Conservation (phyloP, 2,329 filamentous ascomycete species). For the Pseudogymnoascus sp. region DNA sequence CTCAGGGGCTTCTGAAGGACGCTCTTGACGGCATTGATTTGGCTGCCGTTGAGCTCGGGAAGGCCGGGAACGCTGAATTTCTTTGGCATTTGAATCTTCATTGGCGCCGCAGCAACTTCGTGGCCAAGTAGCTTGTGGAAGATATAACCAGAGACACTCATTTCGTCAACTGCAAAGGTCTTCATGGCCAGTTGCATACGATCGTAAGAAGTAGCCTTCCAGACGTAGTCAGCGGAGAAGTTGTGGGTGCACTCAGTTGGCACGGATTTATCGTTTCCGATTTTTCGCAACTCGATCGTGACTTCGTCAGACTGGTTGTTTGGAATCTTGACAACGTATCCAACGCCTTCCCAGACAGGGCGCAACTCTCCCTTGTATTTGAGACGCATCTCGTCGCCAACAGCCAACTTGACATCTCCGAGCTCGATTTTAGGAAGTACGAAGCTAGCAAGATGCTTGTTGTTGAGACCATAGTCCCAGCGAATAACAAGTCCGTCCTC, state of each 20-base stretch:
- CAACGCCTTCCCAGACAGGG: constrained; percentile 91
- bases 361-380: constrained; percentile 94
- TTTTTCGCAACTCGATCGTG: constrained; percentile 86
- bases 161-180: constrained; percentile 94
- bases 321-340: constrained; percentile 98
- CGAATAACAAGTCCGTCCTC: constrained; percentile 91
- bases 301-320: constrained; percentile 99
- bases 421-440: constrained; percentile 94
- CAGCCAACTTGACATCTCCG: constrained; percentile 94
- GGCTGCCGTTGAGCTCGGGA: constrained; percentile 89
- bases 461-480: constrained; percentile 94
- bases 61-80: constrained; percentile 94
- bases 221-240: constrained; percentile 97
- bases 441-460: constrained; percentile 94
- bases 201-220: constrained; percentile 98
- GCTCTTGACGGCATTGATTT: constrained; percentile 93
- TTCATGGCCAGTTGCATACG: constrained; percentile 99
- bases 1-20: constrained; percentile 90
- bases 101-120: constrained; percentile 86
- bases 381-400: constrained; percentile 96
- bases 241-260: constrained; percentile 96
- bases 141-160: constrained; percentile 97
- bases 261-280: constrained; percentile 91
- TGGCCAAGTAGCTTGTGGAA: constrained; percentile 95
- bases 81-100: constrained; percentile 92